Conservation (phyloP, 345 rosid species). For the Toxicodendron radicans region DNA sequence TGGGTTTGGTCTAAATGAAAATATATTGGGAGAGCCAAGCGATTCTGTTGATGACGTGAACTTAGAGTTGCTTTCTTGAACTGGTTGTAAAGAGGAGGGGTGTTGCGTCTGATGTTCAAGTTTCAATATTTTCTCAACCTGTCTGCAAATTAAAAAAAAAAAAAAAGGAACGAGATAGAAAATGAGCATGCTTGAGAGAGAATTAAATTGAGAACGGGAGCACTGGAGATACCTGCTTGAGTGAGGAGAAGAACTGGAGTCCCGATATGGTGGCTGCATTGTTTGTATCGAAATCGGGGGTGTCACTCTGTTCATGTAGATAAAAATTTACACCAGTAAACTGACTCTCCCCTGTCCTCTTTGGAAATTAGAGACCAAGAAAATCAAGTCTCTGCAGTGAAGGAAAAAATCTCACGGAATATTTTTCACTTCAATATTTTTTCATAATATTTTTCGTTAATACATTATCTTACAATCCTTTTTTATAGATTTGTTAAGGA, state of each 20-base stretch:
- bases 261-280: constrained; percentile 37
- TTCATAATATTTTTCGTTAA: too few species aligned
- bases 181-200: neutral
- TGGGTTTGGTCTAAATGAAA: constrained; percentile 19
- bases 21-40: constrained; percentile 41
- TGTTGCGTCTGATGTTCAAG: constrained; percentile 24
- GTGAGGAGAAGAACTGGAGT: constrained; percentile 44
- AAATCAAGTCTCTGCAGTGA: too few species aligned
- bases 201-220: neutral
- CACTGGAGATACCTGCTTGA: constrained; percentile 32
- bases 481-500: too few species aligned
- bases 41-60: constrained; percentile 23
- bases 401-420: too few species aligned
- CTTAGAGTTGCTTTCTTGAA: constrained; percentile 8
- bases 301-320: too few species aligned
- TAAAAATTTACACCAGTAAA: too few species aligned
- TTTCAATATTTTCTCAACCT: constrained; percentile 52
- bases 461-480: too few species aligned
- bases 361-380: too few species aligned
- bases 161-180: neutral
- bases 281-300: too few species aligned
- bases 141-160: neutral
- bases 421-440: too few species aligned
- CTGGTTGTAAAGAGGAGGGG: constrained; percentile 6
- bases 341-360: neutral